Conservation (phyloP, 495 filamentous ascomycete genomes). For the Massariosphaeria phaeospora region DNA sequence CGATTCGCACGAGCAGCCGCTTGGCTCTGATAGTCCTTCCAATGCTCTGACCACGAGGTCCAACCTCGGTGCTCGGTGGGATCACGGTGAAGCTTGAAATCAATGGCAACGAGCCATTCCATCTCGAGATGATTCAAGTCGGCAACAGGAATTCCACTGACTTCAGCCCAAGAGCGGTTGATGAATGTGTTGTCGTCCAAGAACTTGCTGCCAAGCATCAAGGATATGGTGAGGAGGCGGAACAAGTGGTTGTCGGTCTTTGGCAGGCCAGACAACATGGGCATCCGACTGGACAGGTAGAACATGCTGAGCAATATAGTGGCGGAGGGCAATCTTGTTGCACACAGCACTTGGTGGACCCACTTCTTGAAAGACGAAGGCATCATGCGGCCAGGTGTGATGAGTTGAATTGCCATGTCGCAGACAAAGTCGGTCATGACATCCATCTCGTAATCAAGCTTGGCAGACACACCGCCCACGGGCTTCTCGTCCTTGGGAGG, state of each 20-base stretch:
- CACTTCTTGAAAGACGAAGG: conserved; percentile 87
- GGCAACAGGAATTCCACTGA: conserved; percentile 81
- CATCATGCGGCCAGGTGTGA: conserved; percentile 62
- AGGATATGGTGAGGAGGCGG: conserved; percentile 80
- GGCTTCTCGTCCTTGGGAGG: conserved; percentile 42
- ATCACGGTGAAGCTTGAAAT: conserved; percentile 84
- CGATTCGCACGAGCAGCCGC: conserved; percentile 48
- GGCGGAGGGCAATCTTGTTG: conserved; percentile 88
- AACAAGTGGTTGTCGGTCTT: conserved; percentile 68
- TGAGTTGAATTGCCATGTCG: conserved; percentile 79
- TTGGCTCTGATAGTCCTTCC: conserved; percentile 71
- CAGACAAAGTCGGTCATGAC: conserved; percentile 97
- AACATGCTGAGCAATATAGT: conserved; percentile 91
- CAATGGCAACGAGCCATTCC: conserved; percentile 82
- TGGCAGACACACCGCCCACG: conserved; percentile 81
- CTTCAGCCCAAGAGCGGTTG: conserved; percentile 98
- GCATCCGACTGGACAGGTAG: conserved; percentile 80
- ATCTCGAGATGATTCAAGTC: conserved; percentile 88
- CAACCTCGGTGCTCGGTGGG: conserved; percentile 78
- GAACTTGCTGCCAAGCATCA: conserved; percentile 96
- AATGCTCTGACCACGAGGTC: conserved; percentile 73
- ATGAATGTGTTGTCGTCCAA: conserved; percentile 98
- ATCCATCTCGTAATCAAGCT: conserved; percentile 98
- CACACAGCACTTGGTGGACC: conserved; percentile 87
- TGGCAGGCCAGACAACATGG: conserved; percentile 61